These are phyloP conservation scores for Phyllosticta citribraziliensis DNA, from an alignment of 2,329 filamentous ascomycete genomes.

Conservation along the genomic window DNA sequence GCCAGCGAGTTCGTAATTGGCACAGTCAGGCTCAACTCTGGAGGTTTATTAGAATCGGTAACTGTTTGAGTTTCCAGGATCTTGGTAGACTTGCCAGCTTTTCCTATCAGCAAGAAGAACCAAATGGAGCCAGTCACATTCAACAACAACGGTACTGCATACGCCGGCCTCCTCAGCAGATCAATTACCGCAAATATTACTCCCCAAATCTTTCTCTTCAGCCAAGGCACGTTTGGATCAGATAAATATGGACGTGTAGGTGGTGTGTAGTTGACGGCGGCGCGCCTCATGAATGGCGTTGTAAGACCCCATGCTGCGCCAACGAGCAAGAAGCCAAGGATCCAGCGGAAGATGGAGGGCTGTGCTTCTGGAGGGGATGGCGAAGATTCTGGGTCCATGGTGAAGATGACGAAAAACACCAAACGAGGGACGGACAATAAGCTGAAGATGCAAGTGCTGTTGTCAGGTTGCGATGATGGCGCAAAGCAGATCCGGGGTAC, in stretches of 20 bases:
- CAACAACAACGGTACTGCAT: slow-evolving; percentile 73
- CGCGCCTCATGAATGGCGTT: slow-evolving; percentile 77
- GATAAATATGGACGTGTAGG: slow-evolving; percentile 24
- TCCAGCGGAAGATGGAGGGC: slow-evolving; percentile 61
- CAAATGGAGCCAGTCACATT: slow-evolving; percentile 91
- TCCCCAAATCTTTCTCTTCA: slow-evolving; percentile 53
- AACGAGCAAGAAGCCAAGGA: slow-evolving; percentile 81
- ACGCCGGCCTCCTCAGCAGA: slow-evolving; percentile 68
- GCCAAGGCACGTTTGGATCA: slow-evolving; percentile 35
- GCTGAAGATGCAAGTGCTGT: neutral
- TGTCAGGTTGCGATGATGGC: neutral
- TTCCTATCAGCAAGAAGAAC: slow-evolving; percentile 91
- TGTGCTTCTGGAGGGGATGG: slow-evolving; percentile 2
- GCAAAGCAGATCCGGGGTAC: neutral
- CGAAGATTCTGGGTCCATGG: slow-evolving; percentile 2
- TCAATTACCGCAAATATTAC: slow-evolving; percentile 68
- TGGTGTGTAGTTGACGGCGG: slow-evolving; percentile 65
- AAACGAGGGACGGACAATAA: neutral
- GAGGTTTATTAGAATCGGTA: neutral
- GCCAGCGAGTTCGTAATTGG: slow-evolving; percentile 91
- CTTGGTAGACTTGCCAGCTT: slow-evolving; percentile 58
- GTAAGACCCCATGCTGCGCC: slow-evolving; percentile 89
- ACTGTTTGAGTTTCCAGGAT: neutral
- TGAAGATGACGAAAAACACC: neutral
- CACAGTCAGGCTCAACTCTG: slow-evolving; percentile 85